These are phyloP conservation scores for Closterium sp. DNA, from an alignment of 139 green algal genomes.

Conservation along the genomic window DNA sequence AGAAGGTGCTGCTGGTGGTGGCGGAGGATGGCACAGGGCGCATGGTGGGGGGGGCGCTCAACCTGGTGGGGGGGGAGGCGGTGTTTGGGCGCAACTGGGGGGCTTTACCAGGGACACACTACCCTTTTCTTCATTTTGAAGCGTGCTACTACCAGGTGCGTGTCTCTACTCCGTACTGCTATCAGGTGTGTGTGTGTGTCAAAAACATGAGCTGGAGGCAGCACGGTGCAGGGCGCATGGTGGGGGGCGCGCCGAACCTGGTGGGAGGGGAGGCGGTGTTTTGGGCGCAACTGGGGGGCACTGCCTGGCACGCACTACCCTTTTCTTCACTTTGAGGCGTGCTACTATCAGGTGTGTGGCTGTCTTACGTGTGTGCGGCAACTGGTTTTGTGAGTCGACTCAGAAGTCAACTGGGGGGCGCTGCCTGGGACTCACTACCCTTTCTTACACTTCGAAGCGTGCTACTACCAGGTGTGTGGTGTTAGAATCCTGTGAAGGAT, in stretches of 20 bases:
- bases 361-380: too few species aligned
- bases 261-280: constrained; percentile 82
- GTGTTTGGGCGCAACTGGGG: constrained; percentile 92
- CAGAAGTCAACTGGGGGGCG: constrained; percentile 91
- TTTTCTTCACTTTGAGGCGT: constrained; percentile 90
- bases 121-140: constrained; percentile 87
- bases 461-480: too few species aligned
- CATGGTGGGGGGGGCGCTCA: constrained; percentile 80
- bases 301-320: constrained; percentile 53
- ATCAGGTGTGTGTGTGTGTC: too few species aligned
- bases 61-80: constrained; percentile 79
- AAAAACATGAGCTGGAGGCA: constrained; percentile 11
- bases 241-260: constrained; percentile 87
- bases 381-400: too few species aligned
- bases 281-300: constrained; percentile 88
- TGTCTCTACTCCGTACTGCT: too few species aligned
- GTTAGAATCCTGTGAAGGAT: too few species aligned
- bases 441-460: constrained; percentile 90
- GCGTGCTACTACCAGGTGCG: constrained; percentile 81
- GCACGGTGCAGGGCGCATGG: constrained; percentile 27
- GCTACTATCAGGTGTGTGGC: constrained; percentile 77
- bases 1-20: constrained; percentile 76
- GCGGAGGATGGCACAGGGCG: constrained; percentile 57
- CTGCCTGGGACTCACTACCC: constrained; percentile 54
- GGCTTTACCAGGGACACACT: constrained; percentile 52